A percentile compares a stretch with the other conserved stretches of the same genome.
Evolutionary conservation across 2,329 filamentous ascomycete genomes (phyloP).

Genomic region (Trichophaea hybrida): DNA sequence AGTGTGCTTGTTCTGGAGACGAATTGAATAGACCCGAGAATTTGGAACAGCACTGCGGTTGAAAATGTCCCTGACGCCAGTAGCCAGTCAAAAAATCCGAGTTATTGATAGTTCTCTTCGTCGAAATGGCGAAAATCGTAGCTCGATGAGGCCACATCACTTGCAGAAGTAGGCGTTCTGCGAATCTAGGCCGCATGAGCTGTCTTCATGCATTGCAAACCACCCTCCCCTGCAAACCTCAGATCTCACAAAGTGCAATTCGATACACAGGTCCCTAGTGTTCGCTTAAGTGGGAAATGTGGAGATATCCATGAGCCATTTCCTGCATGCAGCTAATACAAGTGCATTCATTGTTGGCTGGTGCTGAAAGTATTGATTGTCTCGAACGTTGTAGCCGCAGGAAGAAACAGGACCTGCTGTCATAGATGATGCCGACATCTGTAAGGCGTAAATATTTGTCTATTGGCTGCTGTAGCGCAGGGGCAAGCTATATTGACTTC

Average conservation of each 20-base stretch:
- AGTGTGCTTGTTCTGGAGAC: not conserved
- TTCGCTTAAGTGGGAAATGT: not conserved
- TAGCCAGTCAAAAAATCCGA: not conserved
- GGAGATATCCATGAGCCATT: not conserved
- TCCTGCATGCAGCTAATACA: not conserved
- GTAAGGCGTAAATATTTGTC: not conserved
- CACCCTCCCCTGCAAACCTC: not conserved
- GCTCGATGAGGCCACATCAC: slow-evolving; percentile 3
- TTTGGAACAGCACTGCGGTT: not conserved
- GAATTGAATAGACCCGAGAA: not conserved
- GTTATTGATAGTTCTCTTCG: not conserved
- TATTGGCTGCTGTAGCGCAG: not conserved
- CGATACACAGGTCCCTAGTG: not conserved
- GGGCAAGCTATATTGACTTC: not conserved
- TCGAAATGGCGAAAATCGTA: not conserved
- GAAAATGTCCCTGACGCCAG: not conserved
- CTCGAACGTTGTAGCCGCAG: not conserved
- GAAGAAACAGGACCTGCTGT: not conserved
- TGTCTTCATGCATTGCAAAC: slow-evolving; percentile 7
- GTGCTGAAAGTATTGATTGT: not conserved
- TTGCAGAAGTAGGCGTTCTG: slow-evolving; percentile 5
- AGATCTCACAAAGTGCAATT: not conserved
- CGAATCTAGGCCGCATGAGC: slow-evolving; percentile 4
- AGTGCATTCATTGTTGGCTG: not conserved
- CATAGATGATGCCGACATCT: not conserved